Evolutionary conservation across 1,139 yeast genomes (phyloP), one percentile per base, ranked within the genome.

Genomic region (Eremothecium cymbalariae): DNA sequence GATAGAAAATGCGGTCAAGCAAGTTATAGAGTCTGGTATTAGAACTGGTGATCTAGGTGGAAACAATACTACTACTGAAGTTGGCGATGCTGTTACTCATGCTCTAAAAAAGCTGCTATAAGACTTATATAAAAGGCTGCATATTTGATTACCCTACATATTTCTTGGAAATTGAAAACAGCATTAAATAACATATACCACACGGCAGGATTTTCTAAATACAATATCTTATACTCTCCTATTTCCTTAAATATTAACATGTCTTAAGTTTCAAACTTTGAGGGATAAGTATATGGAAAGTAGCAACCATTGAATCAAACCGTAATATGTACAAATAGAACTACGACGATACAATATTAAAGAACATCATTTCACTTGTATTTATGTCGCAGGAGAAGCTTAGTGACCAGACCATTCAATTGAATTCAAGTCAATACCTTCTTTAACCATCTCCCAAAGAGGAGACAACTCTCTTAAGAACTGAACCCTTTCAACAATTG

Each of bases 381-480:
- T 25, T 25, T 12, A n/a, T 6, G n/a, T n/a, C n/a, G n/a, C n/a
- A n/a, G n/a, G n/a, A n/a, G n/a, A n/a, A n/a, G n/a, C n/a, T 48
- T 43, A 86, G 63, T 88, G 97, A 44, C 95, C 96, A 40, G 95
- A 83, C 99, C 99, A 90, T 65, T 90, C 94, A 53, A 90, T 90
- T 29, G 94, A 72, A 53, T 81, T 73, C 59, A 93, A 70, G 57
- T 90, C 99, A 55, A 90, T 88, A 46, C 98, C 98, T 48, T 90
- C 98, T 63, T 90, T 95, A 37, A 85, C 95, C 97, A 90, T 88
- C 65, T 90, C 99, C 97, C 97, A 90, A 50, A 90, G 70, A 36
- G 99, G 99, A 35, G 94, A 79, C 65, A 90, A 70, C 55, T 86
- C 93, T 61, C 99, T 75, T 57, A 90, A 72, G 62, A 85, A 86